phyloP scores from a whole-genome alignment of 2,329 filamentous ascomycete genomes.

The Fusarium sp. region DNA sequence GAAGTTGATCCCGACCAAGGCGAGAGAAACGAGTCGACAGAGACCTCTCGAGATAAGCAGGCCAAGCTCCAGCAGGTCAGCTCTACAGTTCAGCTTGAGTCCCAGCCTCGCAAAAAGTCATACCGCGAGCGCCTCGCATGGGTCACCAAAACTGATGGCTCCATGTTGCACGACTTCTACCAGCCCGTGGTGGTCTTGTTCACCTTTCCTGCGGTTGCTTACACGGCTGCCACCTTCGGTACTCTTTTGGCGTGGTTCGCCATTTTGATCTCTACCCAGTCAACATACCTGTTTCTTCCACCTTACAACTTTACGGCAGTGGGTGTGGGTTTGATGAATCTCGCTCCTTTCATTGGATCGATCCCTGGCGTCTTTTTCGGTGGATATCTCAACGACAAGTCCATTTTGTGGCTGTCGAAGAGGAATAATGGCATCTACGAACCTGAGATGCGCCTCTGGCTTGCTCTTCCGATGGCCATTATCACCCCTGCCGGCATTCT shows the following conservation, averaged over 20 bases:
- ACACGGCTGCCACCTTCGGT: constrained; percentile 1
- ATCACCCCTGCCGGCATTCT: constrained; percentile 18
- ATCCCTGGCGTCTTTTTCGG: constrained; percentile 15
- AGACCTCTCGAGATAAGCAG: background rate
- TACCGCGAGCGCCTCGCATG: background rate
- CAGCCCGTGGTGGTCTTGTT: background rate
- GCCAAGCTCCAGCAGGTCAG: background rate
- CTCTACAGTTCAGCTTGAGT: background rate
- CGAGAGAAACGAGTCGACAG: background rate
- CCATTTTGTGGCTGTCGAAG: constrained; percentile 19
- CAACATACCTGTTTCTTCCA: constrained; percentile 7
- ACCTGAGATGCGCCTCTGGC: constrained; percentile 26
- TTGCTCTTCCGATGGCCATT: constrained; percentile 16
- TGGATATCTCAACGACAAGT: constrained; percentile 13
- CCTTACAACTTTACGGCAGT: constrained; percentile 23
- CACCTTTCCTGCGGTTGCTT: background rate
- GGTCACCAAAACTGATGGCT: background rate
- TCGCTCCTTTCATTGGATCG: constrained; percentile 18
- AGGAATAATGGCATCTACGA: constrained; percentile 22
- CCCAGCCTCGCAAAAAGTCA: background rate
- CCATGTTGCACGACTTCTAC: background rate
- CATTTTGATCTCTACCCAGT: constrained; percentile 23
- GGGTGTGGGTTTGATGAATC: constrained; percentile 22
- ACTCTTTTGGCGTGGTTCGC: constrained; percentile 11
- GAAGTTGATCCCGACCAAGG: background rate